Evolutionary conservation across 331 rosid species (phyloP), one percentile per base, ranked within the genome.

Genomic region (Malus hybrid): DNA sequence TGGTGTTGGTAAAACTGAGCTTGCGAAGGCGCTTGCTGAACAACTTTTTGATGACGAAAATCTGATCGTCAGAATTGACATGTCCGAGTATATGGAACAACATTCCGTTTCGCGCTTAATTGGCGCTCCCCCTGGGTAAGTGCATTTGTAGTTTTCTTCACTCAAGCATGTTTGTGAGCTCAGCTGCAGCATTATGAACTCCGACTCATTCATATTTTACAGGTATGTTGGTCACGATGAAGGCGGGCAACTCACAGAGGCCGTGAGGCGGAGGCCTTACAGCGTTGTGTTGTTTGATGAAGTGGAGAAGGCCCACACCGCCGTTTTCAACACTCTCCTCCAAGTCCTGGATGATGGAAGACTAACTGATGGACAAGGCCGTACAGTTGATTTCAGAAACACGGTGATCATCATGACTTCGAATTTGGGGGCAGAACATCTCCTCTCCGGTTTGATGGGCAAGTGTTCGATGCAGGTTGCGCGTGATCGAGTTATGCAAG

Each of bases 41-140:
- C 98, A 91, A 53, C 95, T 94, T 15, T 94, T 94, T 34, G 98
- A 94, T 67, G 88, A 94, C 53, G 95, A 91, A 68, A 91, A 94
- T 28, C 87, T 88, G 42, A 69, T 91, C 16, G 88, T 94, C 29
- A 86, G 98, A 30, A 88, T 94, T 6, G 98, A 94, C 84, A 94
- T 94, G 97, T 94, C 98, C 0, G 98, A 94, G 80, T 94, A 90
- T 70, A 91, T 94, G 97, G 97, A 90, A 75, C 97, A 94, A 58
- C 98, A 94, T 75, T 94, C 98, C 0, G 89, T 94, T 33, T 79
- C 98, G 4, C 85, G 98, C 58, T 69, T 94, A 62, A 94, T 94
- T 65, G 98, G 98, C 7, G 97, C 98, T 66, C 98, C 98, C 28
- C 98, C 97, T n/a, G 98, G 98, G 96, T 93, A 88, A 75, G 88